Evolutionary conservation across 306 rosid species (phyloP), one percentile per base, ranked within the genome.

Genomic region (Pueraria montana): DNA sequence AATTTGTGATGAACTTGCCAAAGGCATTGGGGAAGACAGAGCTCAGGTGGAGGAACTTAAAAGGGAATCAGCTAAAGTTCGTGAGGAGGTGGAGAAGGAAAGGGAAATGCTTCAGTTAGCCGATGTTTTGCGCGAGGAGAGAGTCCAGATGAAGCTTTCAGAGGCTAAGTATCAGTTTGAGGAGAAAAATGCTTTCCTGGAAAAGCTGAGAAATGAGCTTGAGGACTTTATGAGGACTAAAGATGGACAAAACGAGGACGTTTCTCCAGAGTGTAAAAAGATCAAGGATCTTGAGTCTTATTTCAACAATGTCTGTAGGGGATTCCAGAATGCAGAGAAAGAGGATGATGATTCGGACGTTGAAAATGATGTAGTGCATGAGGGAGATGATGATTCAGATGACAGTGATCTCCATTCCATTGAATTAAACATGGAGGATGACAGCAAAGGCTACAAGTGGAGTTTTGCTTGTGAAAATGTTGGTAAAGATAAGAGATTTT

Each of bases 61-160:
- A 88, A 93, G 80, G 78, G 95, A 92, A n/a, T 90, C 98, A 0
- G 97, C 85, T 6, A 90, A 88, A 78, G 97, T 87, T 70, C 84
- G 91, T 0, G 92, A 91, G 79, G 98, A 95, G 76, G 91, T 95
- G 45, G 98, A 93, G 58, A 87, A 92, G 86, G 99, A 95, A 87
- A 91, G 98, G 84, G 92, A 93, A 78, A 95, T 95, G 99, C 97
- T 95, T 83, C 99, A 91, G 84, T 53, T 95, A 53, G 99, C 98
- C 0, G 97, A 95, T 83, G 87, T 92, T 49, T 84, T 92, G 72
- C 90, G 98, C 0, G 99, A 95, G 89, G 98, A 95, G 84, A 91
- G 99, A 88, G 98, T 95, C 45, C 99, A 95, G 72, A 93, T 95
- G 99, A 95, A 95, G 91, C 93, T 95, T n/a, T 91, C 96, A 0